Base-by-base conservation (phyloP, 345 rosid species). In the Pistacia vera region DNA sequence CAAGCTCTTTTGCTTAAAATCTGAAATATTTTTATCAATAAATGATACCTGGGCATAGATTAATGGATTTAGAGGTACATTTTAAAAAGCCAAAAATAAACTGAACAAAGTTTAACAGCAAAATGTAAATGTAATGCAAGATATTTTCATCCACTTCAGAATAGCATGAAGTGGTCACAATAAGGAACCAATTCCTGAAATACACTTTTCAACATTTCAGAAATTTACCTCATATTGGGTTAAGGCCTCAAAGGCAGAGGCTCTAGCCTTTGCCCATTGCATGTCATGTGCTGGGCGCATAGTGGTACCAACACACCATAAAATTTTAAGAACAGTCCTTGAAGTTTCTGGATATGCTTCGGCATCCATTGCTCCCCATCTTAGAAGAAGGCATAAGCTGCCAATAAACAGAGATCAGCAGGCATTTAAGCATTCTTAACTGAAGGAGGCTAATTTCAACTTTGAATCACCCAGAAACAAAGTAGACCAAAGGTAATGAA, bases 331-430 rank as follows among this genome's bases (percentile, higher is more conserved):
- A 79, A 95, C 90, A 75, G 83, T 77, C 81, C 82, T 90, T 70
- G 99, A 92, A 81, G 88, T 86, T 84, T 91, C 93, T 41, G 86
- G 86, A 82, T 95, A 91, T 73, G 90, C 94, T 84, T 89, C 94
- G 59, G 97, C 92, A 79, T 95, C 98, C 95, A 93, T 83, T 44
- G 94, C 95, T 80, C 98, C 98, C 93, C 98, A 93, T 83, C 88
- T 89, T 71, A 95, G 85, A 81, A 95, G 94, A 85, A 78, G 84
- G 85, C 93, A 91, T 70, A 84, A 72, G 73, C 99, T 93, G 83
- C 63, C 64, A 71, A 79, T 33, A 71, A 71, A 62, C 56, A 77
- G 58, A 71, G 56, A 71, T 62, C 60, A 73, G 59, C 12, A 17
- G 48, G 52, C 48, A 63, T 18, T 14, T 36, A 10, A 68, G 14